These are phyloP conservation scores for Nicotiana obtusifolia DNA, from an alignment of 257 asterid species.

Conservation along the genomic window DNA sequence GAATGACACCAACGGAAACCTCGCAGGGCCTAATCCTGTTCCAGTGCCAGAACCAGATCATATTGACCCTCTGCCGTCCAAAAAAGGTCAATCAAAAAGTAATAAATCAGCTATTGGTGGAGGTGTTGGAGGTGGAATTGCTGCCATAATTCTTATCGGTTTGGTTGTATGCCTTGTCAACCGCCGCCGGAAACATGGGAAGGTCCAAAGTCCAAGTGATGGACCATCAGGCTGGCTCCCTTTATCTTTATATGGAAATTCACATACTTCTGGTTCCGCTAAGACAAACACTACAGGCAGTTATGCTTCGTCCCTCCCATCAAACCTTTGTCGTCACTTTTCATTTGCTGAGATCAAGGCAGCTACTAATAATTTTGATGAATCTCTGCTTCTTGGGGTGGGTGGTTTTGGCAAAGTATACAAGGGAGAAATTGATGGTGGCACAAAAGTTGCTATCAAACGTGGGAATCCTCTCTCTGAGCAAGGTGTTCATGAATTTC, in stretches of 20 bases:
- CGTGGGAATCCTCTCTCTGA: slow-evolving; percentile 91
- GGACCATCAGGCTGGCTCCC: slow-evolving; percentile 71
- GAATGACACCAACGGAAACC: slow-evolving; percentile 48
- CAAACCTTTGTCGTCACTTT: slow-evolving; percentile 83
- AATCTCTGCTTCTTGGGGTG: slow-evolving; percentile 72
- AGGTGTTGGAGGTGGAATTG: slow-evolving; percentile 77
- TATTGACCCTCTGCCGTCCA: slow-evolving; percentile 21
- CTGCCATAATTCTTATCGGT: slow-evolving; percentile 51
- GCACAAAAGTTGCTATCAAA: slow-evolving; percentile 84
- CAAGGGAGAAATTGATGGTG: slow-evolving; percentile 78
- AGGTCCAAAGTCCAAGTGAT: slow-evolving; percentile 58
- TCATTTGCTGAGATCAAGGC: slow-evolving; percentile 80
- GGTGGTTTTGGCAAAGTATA: slow-evolving; percentile 91
- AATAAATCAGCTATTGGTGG: slow-evolving; percentile 56
- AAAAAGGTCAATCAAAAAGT: slow-evolving; percentile 29
- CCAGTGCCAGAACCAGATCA: slow-evolving; percentile 40
- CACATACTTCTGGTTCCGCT: slow-evolving; percentile 64
- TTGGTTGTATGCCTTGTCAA: slow-evolving; percentile 38
- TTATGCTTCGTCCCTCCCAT: slow-evolving; percentile 76
- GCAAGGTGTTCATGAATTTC: slow-evolving; percentile 85
- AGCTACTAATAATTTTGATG: slow-evolving; percentile 77
- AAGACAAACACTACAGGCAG: slow-evolving; percentile 84
- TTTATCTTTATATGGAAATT: slow-evolving; percentile 74
- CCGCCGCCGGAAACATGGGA: slow-evolving; percentile 34
- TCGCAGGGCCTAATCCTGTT: slow-evolving; percentile 79